These are phyloP conservation scores for Epicoccum nigrum DNA, from an alignment of 2,329 filamentous ascomycete species.

Conservation along the genomic window DNA sequence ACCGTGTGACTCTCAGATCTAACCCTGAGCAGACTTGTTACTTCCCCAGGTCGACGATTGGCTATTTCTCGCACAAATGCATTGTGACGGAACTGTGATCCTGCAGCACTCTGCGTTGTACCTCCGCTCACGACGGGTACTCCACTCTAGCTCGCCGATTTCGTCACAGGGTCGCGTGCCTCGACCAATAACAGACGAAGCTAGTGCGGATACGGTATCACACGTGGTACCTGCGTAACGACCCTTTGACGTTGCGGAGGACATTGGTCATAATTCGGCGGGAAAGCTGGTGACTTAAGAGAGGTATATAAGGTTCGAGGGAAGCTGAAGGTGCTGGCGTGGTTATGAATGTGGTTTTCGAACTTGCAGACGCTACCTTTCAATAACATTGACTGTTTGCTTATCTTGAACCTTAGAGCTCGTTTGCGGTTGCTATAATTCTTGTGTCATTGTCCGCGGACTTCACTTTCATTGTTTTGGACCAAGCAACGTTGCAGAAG, in stretches of 20 bases:
- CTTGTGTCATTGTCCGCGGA: slow-evolving; percentile 13
- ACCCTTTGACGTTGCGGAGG: slow-evolving; percentile 17
- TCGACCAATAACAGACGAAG: slow-evolving; percentile 1
- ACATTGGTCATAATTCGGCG: slow-evolving; percentile 8
- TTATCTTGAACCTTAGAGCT: neutral
- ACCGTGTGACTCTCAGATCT: neutral
- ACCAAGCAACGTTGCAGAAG: neutral
- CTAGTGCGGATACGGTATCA: slow-evolving; percentile 8
- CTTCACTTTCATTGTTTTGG: slow-evolving; percentile 3
- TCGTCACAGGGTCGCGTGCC: slow-evolving; percentile 7
- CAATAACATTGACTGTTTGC: neutral
- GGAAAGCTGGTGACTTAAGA: neutral
- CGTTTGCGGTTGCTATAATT: slow-evolving; percentile 1
- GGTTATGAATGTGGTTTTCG: neutral
- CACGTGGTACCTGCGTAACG: slow-evolving; percentile 14
- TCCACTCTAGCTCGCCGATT: slow-evolving; percentile 9
- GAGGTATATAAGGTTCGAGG: slow-evolving; percentile 8
- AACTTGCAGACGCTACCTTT: neutral
- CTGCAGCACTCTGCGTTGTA: slow-evolving; percentile 9
- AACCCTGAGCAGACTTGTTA: neutral
- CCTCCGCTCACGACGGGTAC: slow-evolving; percentile 5
- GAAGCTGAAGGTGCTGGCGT: neutral
- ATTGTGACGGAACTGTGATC: slow-evolving; percentile 15
- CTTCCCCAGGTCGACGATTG: slow-evolving; percentile 2
- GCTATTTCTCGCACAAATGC: slow-evolving; percentile 1